Evolutionary conservation across 129 eudicot species (phyloP), one percentile per base, ranked within the genome.

Genomic region (Scalesia atractyloides): DNA sequence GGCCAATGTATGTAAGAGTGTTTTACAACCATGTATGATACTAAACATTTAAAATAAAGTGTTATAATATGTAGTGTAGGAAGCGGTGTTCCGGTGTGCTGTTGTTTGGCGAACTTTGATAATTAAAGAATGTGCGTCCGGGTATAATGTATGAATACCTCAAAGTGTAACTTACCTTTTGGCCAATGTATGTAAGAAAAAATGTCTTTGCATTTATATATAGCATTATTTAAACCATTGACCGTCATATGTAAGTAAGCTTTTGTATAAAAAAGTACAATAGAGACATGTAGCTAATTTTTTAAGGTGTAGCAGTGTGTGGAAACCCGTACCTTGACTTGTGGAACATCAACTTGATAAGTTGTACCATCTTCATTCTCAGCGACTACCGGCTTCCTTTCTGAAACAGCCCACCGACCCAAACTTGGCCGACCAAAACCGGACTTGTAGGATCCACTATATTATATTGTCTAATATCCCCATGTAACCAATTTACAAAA

Each of bases 401-500:
- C 15, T 76, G 86, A 73, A 94, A 19, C 52, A 81, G 47, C 50
- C 98, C 98, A 10, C 97, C 98, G 8, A 94, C 87, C 88, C 87
- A 93, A 12, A 93, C 85, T 73, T 93, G 98, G 24, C 97, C 98
- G 0, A 82, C 84, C 68, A 90, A 79, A 66, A 79, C 77, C 39
- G 91, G 96, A 69, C 80, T 90, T 78, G 77, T 79, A 30, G 93
- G 96, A 66, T 94, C 96, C 73, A 81, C 96, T 2, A 94, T 90
- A 66, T 88, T 86, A 75, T 94, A 94, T 72, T 94, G 98, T 68
- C 98, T 80, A 16, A 94, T 82, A 79, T 90, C 98, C 43, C 98
- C 98, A 77, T 94, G 98, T 67, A 94, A 87, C 98, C 98, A 94
- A 78, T 94, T 94, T 73, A 89, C 85, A 59, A 94, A 74, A 85